Evolutionary conservation across 139 green algal species (phyloP), one percentile per base, ranked within the genome.

Genomic region (Spirogloea muscicola): DNA sequence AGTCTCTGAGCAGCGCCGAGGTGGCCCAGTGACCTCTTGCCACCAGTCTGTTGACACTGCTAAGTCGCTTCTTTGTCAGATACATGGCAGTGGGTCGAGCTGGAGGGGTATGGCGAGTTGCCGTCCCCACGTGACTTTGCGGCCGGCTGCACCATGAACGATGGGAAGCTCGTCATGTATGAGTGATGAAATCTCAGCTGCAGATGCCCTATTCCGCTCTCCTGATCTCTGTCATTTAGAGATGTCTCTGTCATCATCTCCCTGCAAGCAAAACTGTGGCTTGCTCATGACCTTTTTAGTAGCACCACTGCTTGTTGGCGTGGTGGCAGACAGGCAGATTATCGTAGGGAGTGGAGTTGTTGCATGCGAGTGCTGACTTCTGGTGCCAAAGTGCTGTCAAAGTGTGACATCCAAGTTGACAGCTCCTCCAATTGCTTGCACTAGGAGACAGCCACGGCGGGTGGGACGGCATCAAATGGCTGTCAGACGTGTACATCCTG

Each of bases 1-100:
- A n/a, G n/a, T n/a, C n/a, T n/a, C n/a, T n/a, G n/a, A n/a, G n/a
- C n/a, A n/a, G n/a, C n/a, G n/a, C n/a, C n/a, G n/a, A n/a, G n/a
- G n/a, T n/a, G n/a, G 38, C 38, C 36, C 16, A n/a, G 51, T 29
- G 13, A 33, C 36, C 3, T n/a, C 38, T 21, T 29, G 38, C 10
- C 3, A 46, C 4, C 36, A 33, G 13, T 39, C 3, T 68, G 25
- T 48, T 29, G 49, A 9, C 60, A n/a, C 34, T 65, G 57, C 29
- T n/a, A n/a, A n/a, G n/a, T n/a, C n/a, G n/a, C n/a, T n/a, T n/a
- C n/a, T n/a, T n/a, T n/a, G n/a, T n/a, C 43, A 71, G 62, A 71
- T 39, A 71, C 62, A 36, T 71, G 62, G 44, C 65, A 74, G 65
- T 74, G 65, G 65, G 65, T 46, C n/a, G n/a, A 74, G 48, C 65